These are phyloP conservation scores for Dichotomopilus funicola DNA, from an alignment of 2,329 filamentous ascomycete species.

Conservation along the genomic window DNA sequence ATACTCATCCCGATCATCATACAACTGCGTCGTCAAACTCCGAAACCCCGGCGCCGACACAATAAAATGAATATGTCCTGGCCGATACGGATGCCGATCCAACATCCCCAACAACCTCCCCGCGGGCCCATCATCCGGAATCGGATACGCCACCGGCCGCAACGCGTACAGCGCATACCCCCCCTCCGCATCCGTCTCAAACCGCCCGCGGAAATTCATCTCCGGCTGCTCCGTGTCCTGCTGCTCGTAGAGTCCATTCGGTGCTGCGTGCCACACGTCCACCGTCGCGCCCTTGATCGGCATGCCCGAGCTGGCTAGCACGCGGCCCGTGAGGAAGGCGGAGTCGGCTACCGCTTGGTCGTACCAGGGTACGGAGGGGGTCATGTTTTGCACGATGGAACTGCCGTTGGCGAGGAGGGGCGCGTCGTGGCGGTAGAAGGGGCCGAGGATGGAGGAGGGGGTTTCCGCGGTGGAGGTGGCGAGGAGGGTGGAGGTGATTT, in stretches of 20 bases:
- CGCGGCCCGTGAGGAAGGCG: slow-evolving; percentile 50
- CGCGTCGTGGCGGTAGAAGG: slow-evolving; percentile 61
- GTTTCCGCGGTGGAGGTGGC: slow-evolving; percentile 37
- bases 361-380: slow-evolving; percentile 24
- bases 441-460: slow-evolving; percentile 60
- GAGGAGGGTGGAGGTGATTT: slow-evolving; percentile 54
- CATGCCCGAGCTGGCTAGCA: slow-evolving; percentile 42
- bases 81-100: slow-evolving; percentile 31
- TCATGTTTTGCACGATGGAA: slow-evolving; percentile 41
- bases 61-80: slow-evolving; percentile 36
- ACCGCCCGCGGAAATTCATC: slow-evolving; percentile 67
- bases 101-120: slow-evolving; percentile 30
- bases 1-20: slow-evolving; percentile 54
- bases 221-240: slow-evolving; percentile 52
- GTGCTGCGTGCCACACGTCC: slow-evolving; percentile 59
- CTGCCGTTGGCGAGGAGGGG: slow-evolving; percentile 52
- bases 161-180: slow-evolving; percentile 57
- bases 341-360: slow-evolving; percentile 37
- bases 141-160: slow-evolving; percentile 50
- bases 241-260: slow-evolving; percentile 39
- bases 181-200: slow-evolving; percentile 60
- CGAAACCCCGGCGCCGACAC: slow-evolving; percentile 49
- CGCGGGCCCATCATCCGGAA: slow-evolving; percentile 32
- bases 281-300: slow-evolving; percentile 50
- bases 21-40: slow-evolving; percentile 64